Evolutionary conservation across 2,329 filamentous ascomycete species (phyloP), one percentile per base, ranked within the genome.

Genomic region (Talaromyces verruculosus): DNA sequence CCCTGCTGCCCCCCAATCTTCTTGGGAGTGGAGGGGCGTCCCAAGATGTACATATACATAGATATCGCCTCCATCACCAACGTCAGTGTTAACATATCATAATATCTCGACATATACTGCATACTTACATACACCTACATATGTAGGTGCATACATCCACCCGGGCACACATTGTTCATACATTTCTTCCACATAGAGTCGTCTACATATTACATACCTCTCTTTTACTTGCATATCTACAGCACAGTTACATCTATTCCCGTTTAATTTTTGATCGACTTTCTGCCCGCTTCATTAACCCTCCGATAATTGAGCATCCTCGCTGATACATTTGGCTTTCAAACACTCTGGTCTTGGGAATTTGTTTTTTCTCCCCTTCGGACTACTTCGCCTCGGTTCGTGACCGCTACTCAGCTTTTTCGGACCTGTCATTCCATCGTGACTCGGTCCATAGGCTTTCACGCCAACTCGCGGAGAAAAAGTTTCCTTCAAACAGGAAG

Each of bases 11-110:
- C n/a, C 41, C 25, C 43, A 28, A 35, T 62, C 60, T 5, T 62
- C n/a, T 45, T 61, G 28, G 58, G 41, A 43, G 41, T 39, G 33
- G 58, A 61, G 41, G 41, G 58, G 58, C 39, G 58, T 43, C 15
- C 22, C 30, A 62, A 51, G 19, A 51, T 41, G 30, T 63, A 63
- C 49, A 63, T 63, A 63, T 57, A 63, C 47, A 49, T 58, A 19
- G 37, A 33, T 55, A 45, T 28, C 37, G 33, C 49, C 37, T 45
- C 51, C 49, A 41, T 45, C 49, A 37, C 35, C 33, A 22, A 55
- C 35, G 61, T 33, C n/a, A 53, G n/a, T 35, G n/a, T 45, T 22
- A 60, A 60, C 39, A 33, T 60, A 62, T 62, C 43, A 62, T 61
- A 61, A 45, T 47, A 61, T 51, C 25, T 33, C 47, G 30, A 53